These are phyloP conservation scores for Colletotrichum orbiculare DNA, from an alignment of 2,329 filamentous ascomycete genomes.

Conservation along the genomic window DNA sequence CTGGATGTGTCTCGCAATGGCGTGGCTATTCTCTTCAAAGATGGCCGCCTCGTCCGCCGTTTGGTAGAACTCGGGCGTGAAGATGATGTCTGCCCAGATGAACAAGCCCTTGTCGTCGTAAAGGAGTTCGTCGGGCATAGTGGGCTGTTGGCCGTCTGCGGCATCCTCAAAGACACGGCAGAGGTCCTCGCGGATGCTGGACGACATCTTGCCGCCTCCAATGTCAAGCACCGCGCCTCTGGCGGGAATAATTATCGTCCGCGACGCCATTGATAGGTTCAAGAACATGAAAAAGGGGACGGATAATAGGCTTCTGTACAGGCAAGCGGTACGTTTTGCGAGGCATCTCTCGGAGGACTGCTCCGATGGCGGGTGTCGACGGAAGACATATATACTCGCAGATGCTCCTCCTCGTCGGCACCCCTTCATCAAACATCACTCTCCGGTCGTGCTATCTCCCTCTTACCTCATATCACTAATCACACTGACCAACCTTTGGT, in stretches of 20 bases:
- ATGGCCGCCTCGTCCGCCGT: constrained; percentile 53
- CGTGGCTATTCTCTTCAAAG: constrained; percentile 48
- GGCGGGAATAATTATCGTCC: constrained; percentile 27
- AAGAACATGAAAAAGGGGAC: too few species aligned
- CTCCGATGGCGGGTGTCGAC: too few species aligned
- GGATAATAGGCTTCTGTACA: too few species aligned
- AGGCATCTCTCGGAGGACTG: too few species aligned
- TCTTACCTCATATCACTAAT: too few species aligned
- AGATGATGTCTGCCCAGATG: constrained; percentile 56
- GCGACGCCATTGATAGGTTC: neutral
- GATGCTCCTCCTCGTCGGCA: too few species aligned
- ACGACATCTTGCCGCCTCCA: constrained; percentile 49
- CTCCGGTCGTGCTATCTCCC: too few species aligned
- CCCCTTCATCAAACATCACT: too few species aligned
- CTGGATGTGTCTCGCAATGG: constrained; percentile 46
- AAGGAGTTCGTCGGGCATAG: constrained; percentile 53
- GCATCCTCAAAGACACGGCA: constrained; percentile 14
- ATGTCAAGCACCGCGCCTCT: constrained; percentile 52
- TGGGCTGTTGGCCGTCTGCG: constrained; percentile 40
- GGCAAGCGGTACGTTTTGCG: too few species aligned
- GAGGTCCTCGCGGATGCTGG: constrained; percentile 43
- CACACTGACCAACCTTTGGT: too few species aligned
- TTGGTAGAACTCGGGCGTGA: constrained; percentile 53
- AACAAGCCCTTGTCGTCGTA: constrained; percentile 51
- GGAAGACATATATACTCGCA: too few species aligned